phyloP scores from a whole-genome alignment of 495 filamentous ascomycete species.

The Trichoderma asperelloides region DNA sequence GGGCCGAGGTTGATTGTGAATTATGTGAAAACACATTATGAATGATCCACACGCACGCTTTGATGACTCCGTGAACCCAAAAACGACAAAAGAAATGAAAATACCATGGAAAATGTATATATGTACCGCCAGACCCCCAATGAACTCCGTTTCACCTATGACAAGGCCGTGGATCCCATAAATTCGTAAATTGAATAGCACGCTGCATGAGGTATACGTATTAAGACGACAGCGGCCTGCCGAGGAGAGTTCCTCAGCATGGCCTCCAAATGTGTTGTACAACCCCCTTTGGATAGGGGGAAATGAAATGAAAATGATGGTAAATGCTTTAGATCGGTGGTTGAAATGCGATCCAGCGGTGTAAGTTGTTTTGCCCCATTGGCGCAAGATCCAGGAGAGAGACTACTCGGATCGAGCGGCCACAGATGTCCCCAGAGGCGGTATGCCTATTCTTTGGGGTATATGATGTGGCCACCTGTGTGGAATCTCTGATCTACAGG shows the following conservation, averaged over 20 bases:
- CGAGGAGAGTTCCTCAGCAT: background rate
- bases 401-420: background rate
- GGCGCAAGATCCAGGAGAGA: background rate
- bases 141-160: background rate
- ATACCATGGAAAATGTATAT: background rate
- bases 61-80: background rate
- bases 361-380: background rate
- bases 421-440: background rate
- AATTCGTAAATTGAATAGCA: background rate
- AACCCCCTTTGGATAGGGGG: background rate
- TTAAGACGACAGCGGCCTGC: background rate
- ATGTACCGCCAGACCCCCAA: background rate
- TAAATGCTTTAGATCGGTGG: background rate
- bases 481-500: too few species aligned
- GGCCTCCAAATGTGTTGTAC: background rate
- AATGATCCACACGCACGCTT: background rate
- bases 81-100: background rate
- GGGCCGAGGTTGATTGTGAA: background rate
- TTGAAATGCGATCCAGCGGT: too few species aligned
- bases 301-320: background rate
- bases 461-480: background rate
- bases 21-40: background rate
- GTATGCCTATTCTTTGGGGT: background rate
- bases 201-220: background rate
- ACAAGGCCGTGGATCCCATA: background rate